A percentile compares a stretch with the other conserved stretches of the same genome.
phyloP scores from a whole-genome alignment of 106 monocot species.

The Vanilla planifolia region DNA sequence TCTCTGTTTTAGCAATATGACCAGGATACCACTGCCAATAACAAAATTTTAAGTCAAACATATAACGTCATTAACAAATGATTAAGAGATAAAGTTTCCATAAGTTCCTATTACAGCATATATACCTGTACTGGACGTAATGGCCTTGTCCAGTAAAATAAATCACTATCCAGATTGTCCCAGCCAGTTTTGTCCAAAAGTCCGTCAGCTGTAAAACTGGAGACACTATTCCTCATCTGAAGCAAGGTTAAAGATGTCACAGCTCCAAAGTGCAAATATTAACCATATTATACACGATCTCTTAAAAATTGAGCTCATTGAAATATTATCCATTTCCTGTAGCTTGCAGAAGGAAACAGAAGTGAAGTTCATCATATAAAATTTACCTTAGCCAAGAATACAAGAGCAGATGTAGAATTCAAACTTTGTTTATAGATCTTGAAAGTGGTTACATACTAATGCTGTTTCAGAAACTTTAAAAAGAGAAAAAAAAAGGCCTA shows the following conservation, averaged over 20 bases:
- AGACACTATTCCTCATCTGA: not conserved
- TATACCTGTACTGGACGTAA: conserved; percentile 93
- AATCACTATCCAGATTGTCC: conserved; percentile 64
- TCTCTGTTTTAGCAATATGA: conserved; percentile 98
- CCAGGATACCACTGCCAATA: conserved; percentile 92
- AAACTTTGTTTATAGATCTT: too few relatives aligned
- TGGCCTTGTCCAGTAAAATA: conserved; percentile 66
- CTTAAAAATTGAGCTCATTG: not conserved
- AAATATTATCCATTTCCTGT: not conserved
- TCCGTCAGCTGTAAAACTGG: not conserved
- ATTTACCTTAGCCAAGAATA: too few relatives aligned
- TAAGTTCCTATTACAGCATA: conserved; percentile 26
- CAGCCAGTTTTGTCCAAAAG: conserved; percentile 43
- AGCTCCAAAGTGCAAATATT: conserved; percentile 4
- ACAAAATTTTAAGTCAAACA: conserved; percentile 1
- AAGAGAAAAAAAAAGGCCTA: too few relatives aligned
- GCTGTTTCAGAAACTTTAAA: too few relatives aligned
- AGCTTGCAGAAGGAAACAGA: not conserved
- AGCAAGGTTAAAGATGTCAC: not conserved
- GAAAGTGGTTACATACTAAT: too few relatives aligned
- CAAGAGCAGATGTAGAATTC: too few relatives aligned
- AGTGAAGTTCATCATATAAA: not conserved
- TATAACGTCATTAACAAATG: not conserved
- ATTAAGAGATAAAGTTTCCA: not conserved
- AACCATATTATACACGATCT: not conserved